Percentiles rank a stretch among this genome's conserved stretches.
Conservation (phyloP, 148 eudicot species). For the Oxyria digyna region DNA sequence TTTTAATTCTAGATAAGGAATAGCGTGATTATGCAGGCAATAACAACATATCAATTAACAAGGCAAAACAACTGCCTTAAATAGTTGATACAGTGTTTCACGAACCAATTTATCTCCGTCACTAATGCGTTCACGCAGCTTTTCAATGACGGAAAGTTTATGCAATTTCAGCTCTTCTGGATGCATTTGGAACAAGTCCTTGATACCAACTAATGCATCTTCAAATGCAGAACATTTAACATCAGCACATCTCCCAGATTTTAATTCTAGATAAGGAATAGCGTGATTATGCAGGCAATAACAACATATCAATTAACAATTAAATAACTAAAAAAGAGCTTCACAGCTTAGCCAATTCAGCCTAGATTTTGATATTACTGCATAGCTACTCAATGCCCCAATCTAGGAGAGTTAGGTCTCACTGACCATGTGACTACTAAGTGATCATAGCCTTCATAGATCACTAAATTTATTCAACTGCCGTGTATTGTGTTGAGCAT, state of each 20-base stretch:
- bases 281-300: neutral
- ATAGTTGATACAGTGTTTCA: conserved; percentile 72
- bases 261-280: neutral
- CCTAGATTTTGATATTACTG: neutral
- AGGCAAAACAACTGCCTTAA: conserved; percentile 68
- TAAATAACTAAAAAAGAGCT: neutral
- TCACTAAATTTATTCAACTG: no score
- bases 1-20: neutral
- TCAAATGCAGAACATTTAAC: conserved; percentile 13
- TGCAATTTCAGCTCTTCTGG: conserved; percentile 71
- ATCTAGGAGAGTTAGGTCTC: neutral
- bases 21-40: neutral
- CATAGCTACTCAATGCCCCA: neutral
- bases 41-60: neutral
- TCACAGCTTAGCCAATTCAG: neutral
- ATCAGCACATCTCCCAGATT: conserved; percentile 6
- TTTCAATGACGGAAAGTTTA: conserved; percentile 73
- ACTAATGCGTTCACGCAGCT: conserved; percentile 85
- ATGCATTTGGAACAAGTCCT: conserved; percentile 53
- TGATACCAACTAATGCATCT: conserved; percentile 83
- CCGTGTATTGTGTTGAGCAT: no score
- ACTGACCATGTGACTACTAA: neutral
- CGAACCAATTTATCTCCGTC: conserved; percentile 85
- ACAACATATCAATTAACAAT: neutral
- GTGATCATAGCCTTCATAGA: no score